A percentile compares a stretch with the other conserved stretches of the same genome.
phyloP scores from a whole-genome alignment of 179 eudicot species.

The Camellia oleifera region DNA sequence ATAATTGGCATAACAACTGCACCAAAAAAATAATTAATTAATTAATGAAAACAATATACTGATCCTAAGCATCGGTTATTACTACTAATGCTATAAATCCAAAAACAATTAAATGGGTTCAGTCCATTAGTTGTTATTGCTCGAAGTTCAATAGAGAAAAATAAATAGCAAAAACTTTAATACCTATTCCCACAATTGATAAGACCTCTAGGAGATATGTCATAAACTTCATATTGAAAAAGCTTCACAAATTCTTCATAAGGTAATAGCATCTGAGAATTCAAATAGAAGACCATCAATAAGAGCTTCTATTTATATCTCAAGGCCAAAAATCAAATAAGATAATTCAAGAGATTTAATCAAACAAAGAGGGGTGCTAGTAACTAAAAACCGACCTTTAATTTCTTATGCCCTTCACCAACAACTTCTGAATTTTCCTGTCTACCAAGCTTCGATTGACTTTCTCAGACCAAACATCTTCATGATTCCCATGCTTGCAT shows the following conservation, averaged over 20 bases:
- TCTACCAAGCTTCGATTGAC: conserved; percentile 43
- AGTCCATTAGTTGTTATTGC: too few relatives aligned
- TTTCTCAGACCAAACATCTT: conserved; percentile 59
- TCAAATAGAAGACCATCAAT: neutral
- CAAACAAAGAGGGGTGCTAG: neutral
- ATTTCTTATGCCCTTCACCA: conserved; percentile 35
- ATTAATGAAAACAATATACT: neutral
- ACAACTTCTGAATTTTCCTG: conserved; percentile 30
- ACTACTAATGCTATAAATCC: too few relatives aligned
- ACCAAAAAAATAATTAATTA: conserved; percentile 8
- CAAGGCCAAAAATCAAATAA: neutral
- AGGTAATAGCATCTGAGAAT: conserved; percentile 77
- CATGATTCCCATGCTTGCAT: conserved; percentile 42
- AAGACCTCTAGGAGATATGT: conserved; percentile 76
- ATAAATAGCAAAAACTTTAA: neutral
- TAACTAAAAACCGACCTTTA: conserved; percentile 47
- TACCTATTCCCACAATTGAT: conserved; percentile 91
- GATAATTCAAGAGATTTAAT: neutral
- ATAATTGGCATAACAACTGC: conserved; percentile 97
- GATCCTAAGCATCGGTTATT: neutral
- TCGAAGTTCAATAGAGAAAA: neutral
- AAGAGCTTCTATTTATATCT: neutral
- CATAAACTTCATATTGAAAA: conserved; percentile 51
- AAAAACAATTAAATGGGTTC: too few relatives aligned
- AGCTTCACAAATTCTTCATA: conserved; percentile 67